These are phyloP conservation scores for Coemansia sp. DNA, from an alignment of 192 early-diverging fungal genomes.

Conservation along the genomic window DNA sequence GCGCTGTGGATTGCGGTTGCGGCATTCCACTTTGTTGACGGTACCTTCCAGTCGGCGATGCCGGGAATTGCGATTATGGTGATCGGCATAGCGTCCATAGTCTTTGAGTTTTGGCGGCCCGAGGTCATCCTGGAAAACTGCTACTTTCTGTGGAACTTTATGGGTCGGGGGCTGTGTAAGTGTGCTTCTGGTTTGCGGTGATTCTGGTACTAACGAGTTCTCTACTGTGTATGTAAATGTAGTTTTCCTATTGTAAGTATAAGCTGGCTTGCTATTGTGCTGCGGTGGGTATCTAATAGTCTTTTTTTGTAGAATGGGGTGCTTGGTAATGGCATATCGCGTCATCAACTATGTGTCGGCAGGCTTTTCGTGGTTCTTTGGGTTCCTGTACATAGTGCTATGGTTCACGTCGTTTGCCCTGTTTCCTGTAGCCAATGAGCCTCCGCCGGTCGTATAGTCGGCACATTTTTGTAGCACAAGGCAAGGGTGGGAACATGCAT, in stretches of 20 bases:
- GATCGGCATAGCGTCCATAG: constrained; percentile 30
- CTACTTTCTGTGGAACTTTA: constrained; percentile 52
- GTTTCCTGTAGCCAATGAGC: constrained; percentile 28
- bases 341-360: constrained; percentile 37
- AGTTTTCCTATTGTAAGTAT: constrained; percentile 46
- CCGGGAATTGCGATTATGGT: constrained; percentile 39
- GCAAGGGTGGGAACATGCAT: too few relatives aligned
- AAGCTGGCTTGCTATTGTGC: not conserved
- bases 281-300: not conserved
- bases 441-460: constrained; percentile 4
- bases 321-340: constrained; percentile 27
- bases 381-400: constrained; percentile 41
- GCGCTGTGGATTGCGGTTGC: constrained; percentile 48
- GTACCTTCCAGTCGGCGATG: constrained; percentile 38
- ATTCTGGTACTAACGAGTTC: not conserved
- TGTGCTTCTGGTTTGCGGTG: not conserved
- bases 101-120: constrained; percentile 47
- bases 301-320: constrained; percentile 33
- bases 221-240: not conserved
- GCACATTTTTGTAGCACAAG: not conserved
- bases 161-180: constrained; percentile 51
- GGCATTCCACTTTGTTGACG: constrained; percentile 36
- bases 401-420: constrained; percentile 47
- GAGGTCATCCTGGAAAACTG: constrained; percentile 37
- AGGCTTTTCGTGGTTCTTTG: constrained; percentile 44